Percentiles rank a stretch among this genome's conserved stretches.
Conservation (phyloP, 257 asterid genomes). For the Solanum pimpinellifolium region DNA sequence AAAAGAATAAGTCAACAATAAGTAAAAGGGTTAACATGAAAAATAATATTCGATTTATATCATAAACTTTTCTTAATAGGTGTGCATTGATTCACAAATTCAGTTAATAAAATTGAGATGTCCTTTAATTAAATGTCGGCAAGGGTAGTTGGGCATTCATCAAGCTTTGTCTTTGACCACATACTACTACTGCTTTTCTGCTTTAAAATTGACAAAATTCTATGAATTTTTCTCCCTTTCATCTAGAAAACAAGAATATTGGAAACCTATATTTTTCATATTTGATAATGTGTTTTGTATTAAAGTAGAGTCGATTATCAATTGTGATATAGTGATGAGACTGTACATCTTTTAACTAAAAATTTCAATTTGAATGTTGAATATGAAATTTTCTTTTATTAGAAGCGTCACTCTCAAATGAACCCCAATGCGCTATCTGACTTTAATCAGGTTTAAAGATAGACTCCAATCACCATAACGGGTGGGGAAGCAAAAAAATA, state of each 20-base stretch:
- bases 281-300: neutral
- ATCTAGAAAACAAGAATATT: neutral
- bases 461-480: neutral
- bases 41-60: too few species aligned
- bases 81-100: neutral
- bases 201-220: neutral
- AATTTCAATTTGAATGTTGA: accelerated
- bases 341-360: too few species aligned
- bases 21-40: too few species aligned
- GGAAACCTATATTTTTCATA: neutral
- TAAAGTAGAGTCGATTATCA: neutral
- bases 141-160: neutral
- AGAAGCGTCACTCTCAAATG: accelerated
- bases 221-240: neutral
- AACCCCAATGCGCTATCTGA: accelerated
- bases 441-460: too few species aligned
- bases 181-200: neutral
- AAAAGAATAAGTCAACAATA: too few species aligned
- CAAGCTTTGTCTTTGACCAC: neutral
- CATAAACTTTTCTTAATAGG: too few species aligned
- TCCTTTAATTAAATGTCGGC: neutral
- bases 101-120: neutral
- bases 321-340: too few species aligned
- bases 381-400: too few species aligned
- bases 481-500: too few species aligned